phyloP scores from a whole-genome alignment of 495 filamentous ascomycete genomes.

The Podospora anserina region DNA sequence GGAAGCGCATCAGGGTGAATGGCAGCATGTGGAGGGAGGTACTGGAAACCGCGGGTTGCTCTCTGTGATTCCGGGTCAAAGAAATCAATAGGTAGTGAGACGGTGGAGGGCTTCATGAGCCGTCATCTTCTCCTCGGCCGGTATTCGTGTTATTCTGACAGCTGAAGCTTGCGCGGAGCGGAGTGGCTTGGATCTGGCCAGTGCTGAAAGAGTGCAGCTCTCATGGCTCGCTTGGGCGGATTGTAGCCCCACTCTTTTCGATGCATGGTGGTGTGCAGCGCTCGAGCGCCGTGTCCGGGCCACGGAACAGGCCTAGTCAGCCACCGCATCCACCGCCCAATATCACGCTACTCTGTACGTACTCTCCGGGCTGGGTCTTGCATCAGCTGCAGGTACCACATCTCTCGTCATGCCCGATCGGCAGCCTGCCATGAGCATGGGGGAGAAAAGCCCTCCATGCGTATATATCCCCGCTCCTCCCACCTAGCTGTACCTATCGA shows the following conservation, averaged over 20 bases:
- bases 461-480: constrained; percentile 2
- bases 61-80: background rate
- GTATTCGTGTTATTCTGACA: constrained; percentile 9
- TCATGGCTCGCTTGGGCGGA: background rate
- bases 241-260: background rate
- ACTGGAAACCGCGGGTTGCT: background rate
- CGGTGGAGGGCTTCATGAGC: background rate
- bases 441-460: background rate
- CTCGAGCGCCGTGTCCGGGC: background rate
- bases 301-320: constrained; percentile 5
- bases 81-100: background rate
- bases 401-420: constrained; percentile 7
- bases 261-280: background rate
- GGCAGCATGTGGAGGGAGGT: no score
- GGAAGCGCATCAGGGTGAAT: background rate
- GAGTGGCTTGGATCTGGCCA: constrained; percentile 13
- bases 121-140: background rate
- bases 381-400: constrained; percentile 7
- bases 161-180: constrained; percentile 1
- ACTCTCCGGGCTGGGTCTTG: constrained; percentile 1
- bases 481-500: background rate
- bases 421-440: background rate
- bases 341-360: constrained; percentile 1
- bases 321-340: constrained; percentile 7
- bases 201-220: constrained; percentile 5